A percentile compares a stretch with the other conserved stretches of the same genome.
Conservation (phyloP, 2,329 filamentous ascomycete genomes). For the Diaporthe citri region DNA sequence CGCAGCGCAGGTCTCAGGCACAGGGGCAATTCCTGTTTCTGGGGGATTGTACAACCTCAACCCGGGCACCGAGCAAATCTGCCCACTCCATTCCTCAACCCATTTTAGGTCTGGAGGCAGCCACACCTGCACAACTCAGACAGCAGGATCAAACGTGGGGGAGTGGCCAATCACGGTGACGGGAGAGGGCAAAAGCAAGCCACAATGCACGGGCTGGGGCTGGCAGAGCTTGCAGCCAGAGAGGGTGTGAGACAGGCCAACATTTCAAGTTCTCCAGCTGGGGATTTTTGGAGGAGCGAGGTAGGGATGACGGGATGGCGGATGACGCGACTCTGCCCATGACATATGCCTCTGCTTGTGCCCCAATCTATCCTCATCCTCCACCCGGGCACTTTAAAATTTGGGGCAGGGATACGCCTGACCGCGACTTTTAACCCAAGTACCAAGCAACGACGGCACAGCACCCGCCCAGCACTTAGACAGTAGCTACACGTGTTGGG, state of each 20-base stretch:
- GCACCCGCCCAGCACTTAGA: not conserved
- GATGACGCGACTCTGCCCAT: conserved; percentile 27
- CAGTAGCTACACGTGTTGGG: conserved; percentile 6
- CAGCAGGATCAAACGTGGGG: conserved; percentile 17
- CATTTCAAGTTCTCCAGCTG: conserved; percentile 9
- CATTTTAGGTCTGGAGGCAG: conserved; percentile 26
- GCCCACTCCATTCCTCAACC: conserved; percentile 14
- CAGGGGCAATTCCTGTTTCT: conserved; percentile 19
- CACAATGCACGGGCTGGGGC: conserved; percentile 2
- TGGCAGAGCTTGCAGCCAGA: not conserved
- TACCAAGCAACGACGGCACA: not conserved
- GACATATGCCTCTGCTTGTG: not conserved
- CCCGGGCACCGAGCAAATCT: not conserved
- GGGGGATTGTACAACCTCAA: conserved; percentile 17
- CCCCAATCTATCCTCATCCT: not conserved
- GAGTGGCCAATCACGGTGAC: conserved; percentile 16
- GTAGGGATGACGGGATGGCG: conserved; percentile 11
- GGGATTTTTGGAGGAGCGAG: conserved; percentile 1
- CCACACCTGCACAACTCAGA: conserved; percentile 1
- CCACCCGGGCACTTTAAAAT: conserved; percentile 12
- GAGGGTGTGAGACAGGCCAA: conserved; percentile 8
- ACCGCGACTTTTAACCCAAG: conserved; percentile 22
- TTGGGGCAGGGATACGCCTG: conserved; percentile 35
- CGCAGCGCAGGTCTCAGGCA: conserved; percentile 17
- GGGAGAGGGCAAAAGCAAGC: conserved; percentile 14